phyloP scores from a whole-genome alignment of 768 basidiomycete genomes.

The Cystofilobasidium capitatum region DNA sequence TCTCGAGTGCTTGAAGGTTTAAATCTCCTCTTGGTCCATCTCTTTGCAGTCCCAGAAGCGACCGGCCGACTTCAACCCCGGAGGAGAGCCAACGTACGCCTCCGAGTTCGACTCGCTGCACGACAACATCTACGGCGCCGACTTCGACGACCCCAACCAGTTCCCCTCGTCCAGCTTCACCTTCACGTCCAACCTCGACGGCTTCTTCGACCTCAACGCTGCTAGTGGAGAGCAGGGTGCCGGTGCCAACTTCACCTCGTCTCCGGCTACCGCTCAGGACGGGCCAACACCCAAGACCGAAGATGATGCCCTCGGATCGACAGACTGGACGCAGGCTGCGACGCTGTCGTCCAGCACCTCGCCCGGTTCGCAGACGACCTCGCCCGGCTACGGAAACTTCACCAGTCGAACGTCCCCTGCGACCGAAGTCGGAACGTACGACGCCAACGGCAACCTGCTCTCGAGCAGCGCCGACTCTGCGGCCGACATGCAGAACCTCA shows the following conservation, averaged over 20 bases:
- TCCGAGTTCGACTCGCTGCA: constrained; percentile 11
- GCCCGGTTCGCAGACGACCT: constrained; percentile 10
- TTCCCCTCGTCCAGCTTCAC: constrained; percentile 40
- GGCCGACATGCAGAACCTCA: constrained; percentile 40
- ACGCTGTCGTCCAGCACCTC: constrained; percentile 12
- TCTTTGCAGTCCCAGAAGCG: constrained; percentile 21
- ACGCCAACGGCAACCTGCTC: background rate
- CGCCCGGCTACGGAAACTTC: constrained; percentile 10
- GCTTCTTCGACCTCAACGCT: constrained; percentile 38
- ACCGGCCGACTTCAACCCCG: constrained; percentile 16
- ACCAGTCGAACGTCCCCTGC: background rate
- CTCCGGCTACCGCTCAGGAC: constrained; percentile 25
- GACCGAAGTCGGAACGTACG: background rate
- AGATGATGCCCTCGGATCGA: background rate
- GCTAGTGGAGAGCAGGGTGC: constrained; percentile 28
- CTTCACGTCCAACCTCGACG: constrained; percentile 35
- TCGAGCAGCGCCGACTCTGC: constrained; percentile 19
- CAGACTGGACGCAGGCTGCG: constrained; percentile 1
- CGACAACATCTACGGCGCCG: background rate
- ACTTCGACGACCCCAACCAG: background rate
- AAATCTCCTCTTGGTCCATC: background rate
- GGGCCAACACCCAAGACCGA: constrained; percentile 16
- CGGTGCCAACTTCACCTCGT: constrained; percentile 20
- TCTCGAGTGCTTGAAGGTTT: background rate
- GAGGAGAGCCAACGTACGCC: constrained; percentile 21